Evolutionary conservation across 164 flowering plant genomes (phyloP).

Genomic region (Vitis amurensis): DNA sequence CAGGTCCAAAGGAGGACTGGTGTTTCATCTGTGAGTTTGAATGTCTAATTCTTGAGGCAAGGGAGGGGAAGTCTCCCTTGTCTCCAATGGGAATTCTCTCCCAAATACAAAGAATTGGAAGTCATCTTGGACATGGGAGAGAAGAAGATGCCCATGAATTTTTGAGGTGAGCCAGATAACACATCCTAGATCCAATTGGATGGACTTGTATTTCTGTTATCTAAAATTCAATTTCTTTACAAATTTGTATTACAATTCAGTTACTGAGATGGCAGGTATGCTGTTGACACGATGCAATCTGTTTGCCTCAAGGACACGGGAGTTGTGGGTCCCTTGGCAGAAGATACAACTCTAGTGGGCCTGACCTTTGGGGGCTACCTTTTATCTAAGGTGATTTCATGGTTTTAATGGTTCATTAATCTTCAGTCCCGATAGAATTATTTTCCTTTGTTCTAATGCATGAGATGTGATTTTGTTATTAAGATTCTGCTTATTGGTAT

Average conservation of each 20-base stretch:
- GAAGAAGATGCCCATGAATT: constrained; percentile 56
- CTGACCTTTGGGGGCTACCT: constrained; percentile 57
- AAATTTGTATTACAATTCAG: constrained; percentile 11
- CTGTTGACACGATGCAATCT: constrained; percentile 53
- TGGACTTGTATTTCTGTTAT: not conserved
- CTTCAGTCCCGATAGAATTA: not conserved
- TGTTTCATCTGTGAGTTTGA: constrained; percentile 91
- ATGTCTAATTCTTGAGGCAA: constrained; percentile 51
- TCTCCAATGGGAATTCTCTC: constrained; percentile 67
- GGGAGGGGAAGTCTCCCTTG: constrained; percentile 57
- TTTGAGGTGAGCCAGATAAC: constrained; percentile 28
- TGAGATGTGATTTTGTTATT: not conserved
- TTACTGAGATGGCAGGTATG: constrained; percentile 41
- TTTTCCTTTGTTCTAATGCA: not conserved
- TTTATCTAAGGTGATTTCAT: constrained; percentile 41
- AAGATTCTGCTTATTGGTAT: constrained; percentile 4
- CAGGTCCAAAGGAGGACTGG: constrained; percentile 76
- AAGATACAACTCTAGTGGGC: constrained; percentile 47
- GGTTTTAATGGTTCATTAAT: constrained; percentile 2
- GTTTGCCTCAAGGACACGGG: constrained; percentile 41
- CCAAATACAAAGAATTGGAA: constrained; percentile 43
- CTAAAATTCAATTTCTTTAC: not conserved
- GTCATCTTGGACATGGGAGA: constrained; percentile 51
- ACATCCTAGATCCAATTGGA: not conserved
- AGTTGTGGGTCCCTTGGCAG: constrained; percentile 28